Conservation (phyloP, 1,284 basidiomycete species). For the Trichosporon ovoides region DNA sequence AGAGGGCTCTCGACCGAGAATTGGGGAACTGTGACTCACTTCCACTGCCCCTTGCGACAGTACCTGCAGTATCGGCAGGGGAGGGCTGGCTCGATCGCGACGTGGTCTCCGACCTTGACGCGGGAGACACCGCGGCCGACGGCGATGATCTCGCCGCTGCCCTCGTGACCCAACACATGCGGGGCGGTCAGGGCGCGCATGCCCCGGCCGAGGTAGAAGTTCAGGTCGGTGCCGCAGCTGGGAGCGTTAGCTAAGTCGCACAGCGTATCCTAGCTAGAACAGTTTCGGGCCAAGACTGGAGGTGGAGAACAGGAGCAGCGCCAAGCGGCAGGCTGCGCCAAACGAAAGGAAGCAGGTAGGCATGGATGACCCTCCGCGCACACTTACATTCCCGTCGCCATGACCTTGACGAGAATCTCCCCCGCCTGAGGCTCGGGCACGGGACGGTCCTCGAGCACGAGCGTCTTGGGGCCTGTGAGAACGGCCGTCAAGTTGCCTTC, state of each 20-base stretch:
- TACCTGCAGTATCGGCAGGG: slow-evolving; percentile 43
- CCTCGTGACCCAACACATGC: slow-evolving; percentile 46
- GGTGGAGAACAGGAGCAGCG: too few relatives aligned
- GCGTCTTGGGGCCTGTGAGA: slow-evolving; percentile 11
- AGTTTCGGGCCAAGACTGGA: too few relatives aligned
- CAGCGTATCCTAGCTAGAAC: too few relatives aligned
- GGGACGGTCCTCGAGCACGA: slow-evolving; percentile 21
- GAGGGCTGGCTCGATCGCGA: slow-evolving; percentile 47
- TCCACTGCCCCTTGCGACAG: slow-evolving; percentile 28
- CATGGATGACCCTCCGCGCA: neutral
- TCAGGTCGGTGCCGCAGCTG: slow-evolving; percentile 20
- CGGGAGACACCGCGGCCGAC: slow-evolving; percentile 21
- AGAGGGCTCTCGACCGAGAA: too few relatives aligned
- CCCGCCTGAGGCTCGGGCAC: slow-evolving; percentile 14
- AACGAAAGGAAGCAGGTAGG: too few relatives aligned
- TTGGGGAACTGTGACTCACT: too few relatives aligned
- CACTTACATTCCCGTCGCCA: slow-evolving; percentile 25
- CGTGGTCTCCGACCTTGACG: slow-evolving; percentile 38
- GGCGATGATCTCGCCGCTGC: slow-evolving; percentile 37
- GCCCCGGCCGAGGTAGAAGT: slow-evolving; percentile 29
- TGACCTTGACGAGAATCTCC: slow-evolving; percentile 26
- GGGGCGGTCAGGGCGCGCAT: slow-evolving; percentile 42
- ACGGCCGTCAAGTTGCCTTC: slow-evolving; percentile 15
- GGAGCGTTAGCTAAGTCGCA: too few relatives aligned
- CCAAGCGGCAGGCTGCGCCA: too few relatives aligned